Evolutionary conservation across 768 basidiomycete species (phyloP), one percentile per base, ranked within the genome.

Genomic region (Mrakia gelida): DNA sequence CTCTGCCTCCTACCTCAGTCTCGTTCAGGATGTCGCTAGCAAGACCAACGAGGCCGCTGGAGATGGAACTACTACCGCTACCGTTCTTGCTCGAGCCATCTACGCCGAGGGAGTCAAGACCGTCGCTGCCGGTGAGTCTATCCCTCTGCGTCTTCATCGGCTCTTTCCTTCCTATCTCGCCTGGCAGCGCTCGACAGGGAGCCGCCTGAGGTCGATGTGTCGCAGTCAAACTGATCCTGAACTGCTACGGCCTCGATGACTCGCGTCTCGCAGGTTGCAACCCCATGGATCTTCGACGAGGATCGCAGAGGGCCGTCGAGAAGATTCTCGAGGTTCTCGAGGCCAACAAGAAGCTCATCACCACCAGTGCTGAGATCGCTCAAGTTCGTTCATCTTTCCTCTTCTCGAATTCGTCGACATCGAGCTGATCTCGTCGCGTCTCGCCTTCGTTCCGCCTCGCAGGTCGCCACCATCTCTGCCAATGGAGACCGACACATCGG

Each of bases 101-200:
- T 99, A 97, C 87, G 89, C 94, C 0, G 96, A 99, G 86, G 96
- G 96, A 85, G 95, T 98, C 82, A 98, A 98, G 88, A 98, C 98
- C 82, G 96, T 98, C 78, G 96, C 96, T 30, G 96, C 96, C 15
- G 54, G 62, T 75, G 62, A 59, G 59, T 59, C 59, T n/a, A 6
- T n/a, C n/a, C n/a, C 26, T 59, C 67, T 15, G 30, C 23, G 43
- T 4, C 49, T 11, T 26, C 56, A 13, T 9, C 18, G 18, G 8
- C 73, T 61, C 73, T 61, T 62, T 61, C 45, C 38, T 38, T 38
- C 4, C 38, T 38, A 38, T 38, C 38, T 54, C 30, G 32, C 13
- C 4, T n/a, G 21, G 34, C 4, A 38, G n/a, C n/a, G n/a, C n/a
- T n/a, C n/a, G n/a, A n/a, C n/a, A n/a, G n/a, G n/a, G n/a, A n/a